Evolutionary conservation across 2,329 filamentous ascomycete species (phyloP), one percentile per base, ranked within the genome.

Genomic region (Elsinoe australis): DNA sequence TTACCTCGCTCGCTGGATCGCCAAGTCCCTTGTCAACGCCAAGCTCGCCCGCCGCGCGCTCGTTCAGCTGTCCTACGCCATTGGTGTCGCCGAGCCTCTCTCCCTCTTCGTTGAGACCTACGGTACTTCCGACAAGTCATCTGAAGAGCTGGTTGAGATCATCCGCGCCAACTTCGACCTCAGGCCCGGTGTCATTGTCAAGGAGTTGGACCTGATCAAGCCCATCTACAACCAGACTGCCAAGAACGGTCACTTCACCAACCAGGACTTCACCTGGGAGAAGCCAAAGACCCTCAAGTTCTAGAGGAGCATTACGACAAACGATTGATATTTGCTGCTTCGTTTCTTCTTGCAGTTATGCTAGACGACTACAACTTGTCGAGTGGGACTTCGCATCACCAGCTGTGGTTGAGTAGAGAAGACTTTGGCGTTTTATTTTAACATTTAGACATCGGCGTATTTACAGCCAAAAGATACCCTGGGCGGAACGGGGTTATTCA

Each of bases 211-310:
- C 74, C 80, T 98, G 58, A 84, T 82, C 71, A 87, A 88, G 73
- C 92, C 92, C 67, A 95, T 96, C 77, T 98, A 98, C 83, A 82
- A 82, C 79, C 80, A 90, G 77, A 98, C 92, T 51, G 92, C 92
- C 73, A 95, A 95, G 86, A 96, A 96, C 75, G 92, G 92, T 62
- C 92, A 98, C 81, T 98, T 98, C 74, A 94, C 88, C 72, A 92
- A 95, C 85, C 92, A 95, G 80, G 76, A 71, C 71, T 98, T 98
- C 80, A 81, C 76, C 72, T 98, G 92, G 92, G 92, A 98, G 82
- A 80, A 96, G 81, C 90, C 92, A 65, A 6, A 32, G 26, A 18
- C 3, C 21, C 39, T 44, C 39, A 44, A 31, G 39, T 32, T 44
- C 14, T 44, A 44, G 21, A 32, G 14, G 26, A 3, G 12, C 28